Base-by-base conservation (phyloP, 1,284 basidiomycete species). In the Cryptococcus hybrid region DNA sequence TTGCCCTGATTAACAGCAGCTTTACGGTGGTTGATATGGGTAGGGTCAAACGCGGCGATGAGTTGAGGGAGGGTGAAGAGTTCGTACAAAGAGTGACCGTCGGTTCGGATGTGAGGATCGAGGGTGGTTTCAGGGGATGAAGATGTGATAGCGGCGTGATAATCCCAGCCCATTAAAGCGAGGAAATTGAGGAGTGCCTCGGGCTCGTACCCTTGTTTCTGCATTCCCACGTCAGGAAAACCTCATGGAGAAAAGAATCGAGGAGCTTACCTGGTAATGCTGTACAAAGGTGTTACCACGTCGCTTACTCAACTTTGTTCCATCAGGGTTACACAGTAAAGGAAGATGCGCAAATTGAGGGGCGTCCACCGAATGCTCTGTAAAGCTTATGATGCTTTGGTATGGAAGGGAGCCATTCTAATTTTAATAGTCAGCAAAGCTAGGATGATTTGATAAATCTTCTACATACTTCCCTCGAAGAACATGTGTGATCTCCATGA, bases 401-500 rank as follows among this genome's bases (percentile, higher is more conserved):
- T n/a, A 95, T 83, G 0, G 92, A 96, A 0, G 92, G 88, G 1
- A 98, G 82, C 96, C 96, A 99, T 84, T 99, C 88, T 93, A 51
- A 7, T n/a, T 6, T 24, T 12, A 8, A 5, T 11, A 24, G 15
- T 11, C 47, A n/a, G 15, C 24, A 50, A 36, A 3, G 45, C 49
- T 35, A 50, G 15, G 5, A 12, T 18, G 4, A 13, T 47, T 37
- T 39, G 13, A 47, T 43, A 24, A 49, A 1, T 35, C 42, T 47
- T 12, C 5, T 3, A 67, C 82, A 52, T 58, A 88, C 92, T 82
- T 98, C 95, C 45, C 96, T 18, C 96, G 85, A 1, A 99, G 79
- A 2, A 99, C 94, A 76, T 99, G 95, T 0, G 92, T 91, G 47
- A 99, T 92, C 0, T 86, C 86, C 96, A 99, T 99, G 65, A 88